These are phyloP conservation scores for Phylloporus rhodoxanthus DNA, from an alignment of 768 basidiomycete genomes.

Conservation along the genomic window DNA sequence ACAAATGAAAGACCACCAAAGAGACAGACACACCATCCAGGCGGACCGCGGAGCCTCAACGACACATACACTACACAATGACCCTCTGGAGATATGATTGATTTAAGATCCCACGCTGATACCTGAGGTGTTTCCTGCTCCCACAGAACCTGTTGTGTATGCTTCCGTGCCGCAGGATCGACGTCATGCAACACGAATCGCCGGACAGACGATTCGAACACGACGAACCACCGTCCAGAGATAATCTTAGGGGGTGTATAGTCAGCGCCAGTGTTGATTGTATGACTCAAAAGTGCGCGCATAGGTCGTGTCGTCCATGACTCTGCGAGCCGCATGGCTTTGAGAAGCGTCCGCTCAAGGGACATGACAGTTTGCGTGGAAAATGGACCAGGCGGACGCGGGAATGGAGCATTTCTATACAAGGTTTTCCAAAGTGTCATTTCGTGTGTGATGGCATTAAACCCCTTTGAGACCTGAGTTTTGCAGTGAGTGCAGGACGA, in stretches of 20 bases:
- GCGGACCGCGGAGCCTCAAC: too few relatives aligned
- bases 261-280: neutral
- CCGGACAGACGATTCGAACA: neutral
- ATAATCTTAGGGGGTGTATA: neutral
- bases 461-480: slow-evolving; percentile 7
- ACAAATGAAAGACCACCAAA: neutral
- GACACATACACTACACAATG: neutral
- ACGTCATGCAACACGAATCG: neutral
- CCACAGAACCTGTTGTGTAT: neutral
- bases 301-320: slow-evolving; percentile 4
- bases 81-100: neutral
- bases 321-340: neutral
- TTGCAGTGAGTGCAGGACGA: neutral
- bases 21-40: neutral
- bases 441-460: neutral
- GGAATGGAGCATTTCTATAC: neutral
- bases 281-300: neutral
- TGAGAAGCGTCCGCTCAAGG: slow-evolving; percentile 4
- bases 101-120: neutral
- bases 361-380: neutral
- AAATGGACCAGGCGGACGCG: neutral
- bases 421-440: neutral
- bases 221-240: slow-evolving; percentile 4
- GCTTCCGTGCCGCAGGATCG: neutral
- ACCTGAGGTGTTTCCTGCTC: neutral